phyloP scores from a whole-genome alignment of 257 asterid genomes.

The Scutellaria minor region DNA sequence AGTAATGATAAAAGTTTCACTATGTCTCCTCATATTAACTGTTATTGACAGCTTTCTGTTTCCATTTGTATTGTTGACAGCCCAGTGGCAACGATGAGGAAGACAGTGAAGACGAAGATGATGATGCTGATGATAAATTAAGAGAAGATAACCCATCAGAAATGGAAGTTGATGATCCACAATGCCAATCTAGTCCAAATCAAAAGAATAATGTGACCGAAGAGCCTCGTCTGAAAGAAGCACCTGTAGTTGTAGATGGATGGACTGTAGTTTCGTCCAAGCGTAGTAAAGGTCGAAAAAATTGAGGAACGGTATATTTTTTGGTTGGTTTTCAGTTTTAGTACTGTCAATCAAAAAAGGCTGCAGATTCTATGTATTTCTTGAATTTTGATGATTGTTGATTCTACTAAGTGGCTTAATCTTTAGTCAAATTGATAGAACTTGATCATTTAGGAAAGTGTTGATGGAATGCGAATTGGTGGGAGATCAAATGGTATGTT shows the following conservation, averaged over 20 bases:
- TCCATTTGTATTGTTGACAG: slow-evolving; percentile 30
- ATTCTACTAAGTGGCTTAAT: not conserved
- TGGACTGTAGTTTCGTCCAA: slow-evolving; percentile 58
- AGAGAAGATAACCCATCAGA: slow-evolving; percentile 39
- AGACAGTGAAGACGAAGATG: slow-evolving; percentile 47
- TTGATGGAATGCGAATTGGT: no score
- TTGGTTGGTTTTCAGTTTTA: not conserved
- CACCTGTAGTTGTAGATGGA: slow-evolving; percentile 50
- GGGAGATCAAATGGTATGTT: no score
- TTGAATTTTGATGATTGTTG: slow-evolving; percentile 1
- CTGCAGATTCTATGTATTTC: not conserved
- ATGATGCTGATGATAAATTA: not conserved
- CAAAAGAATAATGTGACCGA: slow-evolving; percentile 19
- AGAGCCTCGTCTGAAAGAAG: slow-evolving; percentile 30
- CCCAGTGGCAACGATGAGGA: slow-evolving; percentile 33
- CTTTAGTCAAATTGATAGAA: not conserved
- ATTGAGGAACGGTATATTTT: slow-evolving; percentile 22
- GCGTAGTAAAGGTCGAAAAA: slow-evolving; percentile 49
- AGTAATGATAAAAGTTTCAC: no score
- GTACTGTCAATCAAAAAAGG: not conserved
- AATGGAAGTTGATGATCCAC: slow-evolving; percentile 57
- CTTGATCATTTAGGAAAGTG: not conserved
- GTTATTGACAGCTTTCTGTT: not conserved
- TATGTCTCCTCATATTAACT: not conserved
- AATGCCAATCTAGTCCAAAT: slow-evolving; percentile 26